Evolutionary conservation across 768 basidiomycete species (phyloP), one percentile per base, ranked within the genome.

Genomic region (Brasilioporus rufonigricans): DNA sequence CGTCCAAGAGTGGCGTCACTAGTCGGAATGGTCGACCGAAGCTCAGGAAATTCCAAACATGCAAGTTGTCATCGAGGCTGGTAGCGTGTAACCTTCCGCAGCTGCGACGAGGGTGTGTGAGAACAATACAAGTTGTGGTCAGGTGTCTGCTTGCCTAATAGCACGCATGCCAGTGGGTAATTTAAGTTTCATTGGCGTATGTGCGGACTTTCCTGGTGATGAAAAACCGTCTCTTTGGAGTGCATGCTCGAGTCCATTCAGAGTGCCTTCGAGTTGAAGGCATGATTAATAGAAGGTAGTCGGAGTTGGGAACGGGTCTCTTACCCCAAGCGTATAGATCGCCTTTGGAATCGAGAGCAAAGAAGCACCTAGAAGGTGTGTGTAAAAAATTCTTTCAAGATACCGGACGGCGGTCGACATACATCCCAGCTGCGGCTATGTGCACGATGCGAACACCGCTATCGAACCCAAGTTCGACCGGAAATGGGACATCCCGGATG

Each of bases 371-470:
- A 55, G 23, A 50, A n/a, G 32, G 24, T 32, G 38, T 29, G 16
- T 10, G 48, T 45, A 39, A 50, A 38, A 2, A 27, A 45, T 55
- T 44, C 47, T 44, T 48, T 56, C 32, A 36, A 46, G 23, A 44
- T 40, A 47, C 31, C 38, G 14, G 11, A 23, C 23, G 41, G 14
- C 6, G 43, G 51, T 48, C 26, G 31, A 71, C 84, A 58, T 63
- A 90, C 92, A 89, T 93, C 65, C 93, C 93, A 19, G 90, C 87
- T 0, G 92, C 89, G 38, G 83, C 80, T 39, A 95, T 74, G 56
- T 76, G 81, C 36, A 94, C 89, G 52, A 93, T 80, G 13, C 83
- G 80, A 18, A 74, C 78, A 31, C 78, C 79, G 14, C 82, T 81
- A 39, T 48, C 60, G 44, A 93, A 75, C 39, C 69, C 72, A 40